Percentiles rank a stretch among this genome's conserved stretches.
Conservation (phyloP, 73 alveolate species). For the Paramecium sonneborni region DNA sequence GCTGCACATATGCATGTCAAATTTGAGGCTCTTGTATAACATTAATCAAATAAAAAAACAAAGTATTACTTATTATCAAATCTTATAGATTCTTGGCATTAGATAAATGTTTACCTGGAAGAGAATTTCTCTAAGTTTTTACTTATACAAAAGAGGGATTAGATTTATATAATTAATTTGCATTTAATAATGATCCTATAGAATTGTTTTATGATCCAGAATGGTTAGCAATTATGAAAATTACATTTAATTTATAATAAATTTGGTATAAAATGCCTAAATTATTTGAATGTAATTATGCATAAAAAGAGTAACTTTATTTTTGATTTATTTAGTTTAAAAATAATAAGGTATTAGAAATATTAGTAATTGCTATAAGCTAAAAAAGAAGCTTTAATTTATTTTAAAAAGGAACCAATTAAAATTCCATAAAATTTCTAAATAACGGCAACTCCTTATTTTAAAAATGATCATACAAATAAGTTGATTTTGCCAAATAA, state of each 20-base stretch:
- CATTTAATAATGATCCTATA: background rate
- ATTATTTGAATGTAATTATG: background rate
- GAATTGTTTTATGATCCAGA: slow-evolving; percentile 68
- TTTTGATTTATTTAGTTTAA: background rate
- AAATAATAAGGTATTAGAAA: background rate
- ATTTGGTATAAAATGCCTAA: slow-evolving; percentile 49
- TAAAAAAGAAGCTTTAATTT: background rate
- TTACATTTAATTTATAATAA: slow-evolving; percentile 41
- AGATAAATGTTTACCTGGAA: slow-evolving; percentile 77
- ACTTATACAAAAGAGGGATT: slow-evolving; percentile 54
- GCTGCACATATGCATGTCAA: slow-evolving; percentile 82
- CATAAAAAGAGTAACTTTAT: background rate
- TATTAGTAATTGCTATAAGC: background rate
- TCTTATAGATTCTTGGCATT: slow-evolving; percentile 70
- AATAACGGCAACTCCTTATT: slow-evolving; percentile 51
- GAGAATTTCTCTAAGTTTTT: slow-evolving; percentile 70
- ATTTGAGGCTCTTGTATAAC: slow-evolving; percentile 58
- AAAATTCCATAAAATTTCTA: slow-evolving; percentile 34
- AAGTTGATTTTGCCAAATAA: background rate
- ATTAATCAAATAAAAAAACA: slow-evolving; percentile 24
- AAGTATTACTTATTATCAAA: background rate
- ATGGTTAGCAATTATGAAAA: slow-evolving; percentile 72
- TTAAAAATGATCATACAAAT: slow-evolving; percentile 36
- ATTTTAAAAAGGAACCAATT: background rate
- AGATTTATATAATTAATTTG: background rate